Conservation (phyloP, 2,329 filamentous ascomycete species). For the Trichoderma sp. region DNA sequence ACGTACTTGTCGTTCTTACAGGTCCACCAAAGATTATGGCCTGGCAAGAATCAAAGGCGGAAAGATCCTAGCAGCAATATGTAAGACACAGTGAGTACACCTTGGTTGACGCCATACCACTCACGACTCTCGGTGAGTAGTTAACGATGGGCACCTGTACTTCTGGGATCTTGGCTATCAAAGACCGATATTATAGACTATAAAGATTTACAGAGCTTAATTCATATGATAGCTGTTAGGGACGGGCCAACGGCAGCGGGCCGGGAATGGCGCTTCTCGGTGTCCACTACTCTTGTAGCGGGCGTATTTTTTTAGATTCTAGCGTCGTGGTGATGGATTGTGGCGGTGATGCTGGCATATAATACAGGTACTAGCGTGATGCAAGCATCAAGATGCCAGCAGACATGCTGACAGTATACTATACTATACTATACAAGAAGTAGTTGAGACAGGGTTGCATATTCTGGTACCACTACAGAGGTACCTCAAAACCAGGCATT, state of each 20-base stretch:
- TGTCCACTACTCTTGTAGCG: neutral
- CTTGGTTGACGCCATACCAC: neutral
- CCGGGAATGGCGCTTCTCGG: neutral
- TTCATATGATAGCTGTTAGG: neutral
- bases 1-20: conserved; percentile 15
- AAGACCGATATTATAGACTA: neutral
- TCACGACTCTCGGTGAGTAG: neutral
- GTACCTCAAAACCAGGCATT: neutral
- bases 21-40: conserved; percentile 4
- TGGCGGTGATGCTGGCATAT: neutral
- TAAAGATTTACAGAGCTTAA: neutral
- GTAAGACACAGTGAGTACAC: neutral
- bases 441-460: conserved; percentile 11
- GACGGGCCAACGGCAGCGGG: conserved; percentile 4
- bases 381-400: neutral
- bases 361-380: neutral
- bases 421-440: too few relatives aligned
- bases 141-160: too few relatives aligned
- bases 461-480: neutral
- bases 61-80: neutral
- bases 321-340: neutral
- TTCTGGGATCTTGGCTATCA: neutral
- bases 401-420: too few relatives aligned
- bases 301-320: neutral
- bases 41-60: neutral